Evolutionary conservation across 2,329 filamentous ascomycete species (phyloP).

Genomic region (Nemania sp.): DNA sequence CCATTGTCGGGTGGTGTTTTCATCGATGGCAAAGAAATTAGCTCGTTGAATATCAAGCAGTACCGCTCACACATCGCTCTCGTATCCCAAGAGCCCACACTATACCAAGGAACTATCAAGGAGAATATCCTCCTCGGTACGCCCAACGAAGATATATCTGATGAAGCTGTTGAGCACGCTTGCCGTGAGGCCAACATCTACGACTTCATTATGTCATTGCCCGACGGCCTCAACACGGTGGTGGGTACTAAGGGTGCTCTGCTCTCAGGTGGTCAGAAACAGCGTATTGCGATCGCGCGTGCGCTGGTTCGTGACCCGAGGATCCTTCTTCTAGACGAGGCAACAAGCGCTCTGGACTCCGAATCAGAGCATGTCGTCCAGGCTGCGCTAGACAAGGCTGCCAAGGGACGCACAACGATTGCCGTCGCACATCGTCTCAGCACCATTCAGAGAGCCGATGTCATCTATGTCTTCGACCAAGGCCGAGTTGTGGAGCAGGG

Average conservation of each 20-base stretch:
- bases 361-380: conserved; percentile 85
- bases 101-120: conserved; percentile 91
- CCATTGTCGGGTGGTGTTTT: conserved; percentile 83
- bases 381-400: conserved; percentile 82
- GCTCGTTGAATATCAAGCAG: conserved; percentile 82
- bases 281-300: conserved; percentile 92
- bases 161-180: conserved; percentile 79
- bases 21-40: conserved; percentile 86
- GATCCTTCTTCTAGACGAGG: conserved; percentile 85
- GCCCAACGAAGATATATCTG: conserved; percentile 73
- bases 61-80: conserved; percentile 88
- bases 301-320: conserved; percentile 92
- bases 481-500: conserved; percentile 88
- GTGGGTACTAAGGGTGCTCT: conserved; percentile 90
- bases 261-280: conserved; percentile 91
- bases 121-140: conserved; percentile 91
- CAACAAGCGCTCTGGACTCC: conserved; percentile 80
- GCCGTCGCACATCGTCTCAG: conserved; percentile 92
- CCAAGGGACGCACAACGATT: conserved; percentile 88
- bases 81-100: conserved; percentile 92
- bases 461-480: conserved; percentile 97
- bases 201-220: conserved; percentile 88
- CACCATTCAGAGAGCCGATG: conserved; percentile 93
- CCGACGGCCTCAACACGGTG: conserved; percentile 85
- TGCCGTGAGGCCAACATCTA: conserved; percentile 94